Base-by-base conservation (phyloP, 2,329 filamentous ascomycete species). In the Beauveria asiatica region DNA sequence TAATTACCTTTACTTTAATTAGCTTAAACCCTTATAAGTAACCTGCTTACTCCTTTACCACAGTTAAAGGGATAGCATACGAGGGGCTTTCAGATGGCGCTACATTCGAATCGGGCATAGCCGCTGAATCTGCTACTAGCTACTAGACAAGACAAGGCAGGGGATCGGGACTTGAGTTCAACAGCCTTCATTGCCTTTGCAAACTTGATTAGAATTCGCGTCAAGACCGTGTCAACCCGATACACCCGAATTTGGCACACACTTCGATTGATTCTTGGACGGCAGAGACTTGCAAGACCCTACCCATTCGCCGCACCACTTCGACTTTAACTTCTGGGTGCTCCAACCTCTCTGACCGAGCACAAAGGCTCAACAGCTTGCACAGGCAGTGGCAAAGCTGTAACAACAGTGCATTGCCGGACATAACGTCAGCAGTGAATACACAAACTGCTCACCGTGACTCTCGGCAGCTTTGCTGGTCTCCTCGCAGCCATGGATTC, bases 401-500 rank as follows among this genome's bases (percentile, higher is more conserved):
- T 16, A n/a, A n/a, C n/a, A 7, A 19, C 9, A 8, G 13, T 17
- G 21, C 33, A 41, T 41, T 17, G 6, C 33, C 16, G 37, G 2
- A 23, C n/a, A 23, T n/a, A 30, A 30, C 23, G 17, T 8, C 23
- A 11, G 19, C 16, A 17, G 45, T 1, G 17, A 9, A 41, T 3
- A 17, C 8, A 23, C 4, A 30, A 42, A 7, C 4, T 10, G 19
- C 23, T 16, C 23, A 17, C 42, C 54, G 42, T n/a, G 41, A 27
- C 10, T 13, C 21, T 7, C 39, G 25, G 51, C 25, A 30, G 37
- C 45, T 27, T 49, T 30, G 8, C 16, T 17, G 25, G 4, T 10
- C n/a, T 23, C 17, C 30, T 25, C 63, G 70, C 73, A 70, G 67
- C 79, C 64, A 73, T 74, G 67, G 72, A 80, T 66, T 70, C 76